Evolutionary conservation across 768 basidiomycete genomes (phyloP).

Genomic region (Mycena latifolia): DNA sequence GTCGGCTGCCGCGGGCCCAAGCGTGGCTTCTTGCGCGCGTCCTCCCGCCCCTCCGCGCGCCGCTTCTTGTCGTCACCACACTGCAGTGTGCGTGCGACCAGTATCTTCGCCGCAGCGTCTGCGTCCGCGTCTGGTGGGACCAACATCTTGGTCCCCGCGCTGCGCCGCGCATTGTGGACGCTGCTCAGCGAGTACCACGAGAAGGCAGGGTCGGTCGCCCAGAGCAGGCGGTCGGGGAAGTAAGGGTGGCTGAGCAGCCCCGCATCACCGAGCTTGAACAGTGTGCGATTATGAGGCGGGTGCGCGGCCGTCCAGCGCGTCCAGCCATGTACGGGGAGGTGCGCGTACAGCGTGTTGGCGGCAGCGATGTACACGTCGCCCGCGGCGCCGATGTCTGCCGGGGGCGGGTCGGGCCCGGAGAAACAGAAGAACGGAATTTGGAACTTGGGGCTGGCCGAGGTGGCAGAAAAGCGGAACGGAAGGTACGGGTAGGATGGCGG

Average conservation of each 20-base stretch:
- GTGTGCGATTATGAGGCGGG: background rate
- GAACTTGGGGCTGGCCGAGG: background rate
- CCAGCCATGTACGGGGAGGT: conserved; percentile 10
- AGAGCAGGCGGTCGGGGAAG: conserved; percentile 15
- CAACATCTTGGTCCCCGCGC: too few relatives aligned
- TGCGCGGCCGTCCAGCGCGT: conserved; percentile 21
- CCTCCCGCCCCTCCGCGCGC: background rate
- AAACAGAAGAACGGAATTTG: conserved; percentile 17
- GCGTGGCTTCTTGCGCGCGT: too few relatives aligned
- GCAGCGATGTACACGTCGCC: conserved; percentile 20
- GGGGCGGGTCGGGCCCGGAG: conserved; percentile 22
- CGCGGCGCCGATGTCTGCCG: conserved; percentile 7
- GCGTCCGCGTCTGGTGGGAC: too few relatives aligned
- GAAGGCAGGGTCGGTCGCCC: background rate
- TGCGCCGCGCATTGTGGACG: too few relatives aligned
- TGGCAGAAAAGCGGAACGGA: background rate
- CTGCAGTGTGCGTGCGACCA: conserved; percentile 7
- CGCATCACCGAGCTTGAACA: background rate
- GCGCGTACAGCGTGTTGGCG: conserved; percentile 11
- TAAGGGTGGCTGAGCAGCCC: conserved; percentile 15
- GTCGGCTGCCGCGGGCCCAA: too few relatives aligned
- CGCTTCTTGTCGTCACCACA: background rate
- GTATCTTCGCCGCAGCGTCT: too few relatives aligned
- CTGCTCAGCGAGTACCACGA: conserved; percentile 11
- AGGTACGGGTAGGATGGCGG: conserved; percentile 12